Evolutionary conservation across 129 eudicot genomes (phyloP), one percentile per base, ranked within the genome.

Genomic region (Flaveria bidentis): DNA sequence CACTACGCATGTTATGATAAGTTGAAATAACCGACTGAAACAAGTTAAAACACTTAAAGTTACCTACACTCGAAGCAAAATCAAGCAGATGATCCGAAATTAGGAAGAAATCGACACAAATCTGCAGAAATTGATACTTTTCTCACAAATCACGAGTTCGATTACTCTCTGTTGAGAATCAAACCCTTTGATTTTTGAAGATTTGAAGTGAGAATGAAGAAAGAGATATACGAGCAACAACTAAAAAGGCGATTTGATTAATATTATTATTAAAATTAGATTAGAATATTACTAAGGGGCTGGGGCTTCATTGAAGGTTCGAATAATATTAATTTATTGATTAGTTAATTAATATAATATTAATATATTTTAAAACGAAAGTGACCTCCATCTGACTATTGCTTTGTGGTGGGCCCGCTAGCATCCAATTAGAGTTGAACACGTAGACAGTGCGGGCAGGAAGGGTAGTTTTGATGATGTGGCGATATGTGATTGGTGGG

Each of bases 301-400:
- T 46, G 33, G 11, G 33, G 33, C 15, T 77, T 77, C 85, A 49
- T 15, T 77, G 85, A 77, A 77, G 47, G 10, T 82, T 82, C 85
- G 23, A 36, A 46, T 76, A 25, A 58, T 1, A 56, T 46, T 76
- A n/a, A 82, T 22, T 11, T 33, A 26, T 44, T 23, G 22, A 25
- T 18, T 22, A 56, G 16, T 76, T 16, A 17, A 28, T 17, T 45
- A 1, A 36, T 36, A 36, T 50, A 28, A 46, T 10, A 49, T 69
- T 49, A 51, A 55, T 20, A 30, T 18, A 25, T 18, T 18, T 13
- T 77, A 44, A 77, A 64, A 63, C n/a, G 67, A 51, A 72, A 72
- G 78, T 55, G 73, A 63, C 47, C 77, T 50, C 78, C 16, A 17
- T 81, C 71, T 61, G 73, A 76, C 81, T 75, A 17, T 45, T 58